Evolutionary conservation across 108 stramenopile species (phyloP).

Genomic region (Mediolabrus comicus): DNA sequence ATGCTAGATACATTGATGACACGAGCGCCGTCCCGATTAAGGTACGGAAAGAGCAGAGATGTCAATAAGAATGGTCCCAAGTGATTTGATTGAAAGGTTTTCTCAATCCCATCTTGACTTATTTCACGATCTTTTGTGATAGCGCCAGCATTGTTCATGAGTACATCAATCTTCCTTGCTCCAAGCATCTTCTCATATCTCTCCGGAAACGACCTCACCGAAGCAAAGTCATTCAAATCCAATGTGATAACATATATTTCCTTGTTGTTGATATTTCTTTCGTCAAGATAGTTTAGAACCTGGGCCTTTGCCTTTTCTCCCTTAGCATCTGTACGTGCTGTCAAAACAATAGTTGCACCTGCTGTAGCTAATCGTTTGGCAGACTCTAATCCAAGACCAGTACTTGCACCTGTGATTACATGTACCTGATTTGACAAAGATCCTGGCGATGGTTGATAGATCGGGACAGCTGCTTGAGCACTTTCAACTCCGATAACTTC

Average conservation of each 20-base stretch:
- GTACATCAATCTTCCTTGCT: constrained; percentile 26
- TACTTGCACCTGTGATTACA: constrained; percentile 35
- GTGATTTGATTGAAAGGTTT: constrained; percentile 36
- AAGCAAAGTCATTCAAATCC: constrained; percentile 3
- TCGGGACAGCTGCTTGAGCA: not conserved
- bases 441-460: not conserved
- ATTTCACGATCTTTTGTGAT: constrained; percentile 4
- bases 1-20: constrained; percentile 34
- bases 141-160: constrained; percentile 50
- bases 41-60: constrained; percentile 9
- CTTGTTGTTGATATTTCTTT: constrained; percentile 1
- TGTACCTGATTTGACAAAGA: constrained; percentile 7
- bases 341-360: constrained; percentile 43
- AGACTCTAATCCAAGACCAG: constrained; percentile 48
- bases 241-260: not conserved
- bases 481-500: not conserved
- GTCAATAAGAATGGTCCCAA: constrained; percentile 44
- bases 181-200: constrained; percentile 5
- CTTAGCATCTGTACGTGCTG: constrained; percentile 8
- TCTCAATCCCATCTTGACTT: constrained; percentile 43
- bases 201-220: constrained; percentile 8
- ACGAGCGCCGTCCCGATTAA: not conserved
- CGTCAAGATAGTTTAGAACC: not conserved
- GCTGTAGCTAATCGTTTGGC: constrained; percentile 17
- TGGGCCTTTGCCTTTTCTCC: not conserved